Evolutionary conservation across 1,139 yeast species (phyloP).

Genomic region (Yueomyces sp.): DNA sequence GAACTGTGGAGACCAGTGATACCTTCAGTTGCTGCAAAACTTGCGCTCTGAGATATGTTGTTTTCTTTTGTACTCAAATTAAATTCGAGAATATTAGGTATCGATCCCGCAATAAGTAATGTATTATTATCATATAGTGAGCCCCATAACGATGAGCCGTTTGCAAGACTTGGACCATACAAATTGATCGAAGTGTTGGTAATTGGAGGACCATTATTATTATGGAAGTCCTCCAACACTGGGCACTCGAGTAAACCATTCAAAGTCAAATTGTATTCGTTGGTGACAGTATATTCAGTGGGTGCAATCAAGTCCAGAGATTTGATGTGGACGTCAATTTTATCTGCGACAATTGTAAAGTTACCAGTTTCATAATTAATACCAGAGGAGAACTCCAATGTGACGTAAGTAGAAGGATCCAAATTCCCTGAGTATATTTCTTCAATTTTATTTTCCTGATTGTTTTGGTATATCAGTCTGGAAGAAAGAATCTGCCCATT

Average conservation of each 20-base stretch:
- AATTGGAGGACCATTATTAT: no score
- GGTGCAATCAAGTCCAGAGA: constrained; percentile 23
- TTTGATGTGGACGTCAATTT: constrained; percentile 43
- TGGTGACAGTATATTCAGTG: not conserved
- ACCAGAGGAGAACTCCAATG: constrained; percentile 30
- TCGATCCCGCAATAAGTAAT: constrained; percentile 13
- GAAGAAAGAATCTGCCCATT: constrained; percentile 30
- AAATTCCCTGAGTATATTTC: constrained; percentile 60
- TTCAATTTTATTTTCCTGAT: constrained; percentile 71
- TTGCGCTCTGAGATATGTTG: not conserved
- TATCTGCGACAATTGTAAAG: constrained; percentile 57
- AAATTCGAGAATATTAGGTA: constrained; percentile 16
- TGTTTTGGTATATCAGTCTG: constrained; percentile 58
- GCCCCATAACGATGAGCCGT: constrained; percentile 18
- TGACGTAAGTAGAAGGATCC: constrained; percentile 44
- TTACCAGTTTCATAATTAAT: constrained; percentile 21
- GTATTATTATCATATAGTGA: constrained; percentile 14
- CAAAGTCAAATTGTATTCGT: constrained; percentile 25
- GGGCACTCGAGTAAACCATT: constrained; percentile 81
- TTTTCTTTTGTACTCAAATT: constrained; percentile 5
- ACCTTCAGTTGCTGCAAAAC: constrained; percentile 4
- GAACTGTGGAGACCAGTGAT: constrained; percentile 9
- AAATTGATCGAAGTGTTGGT: no score
- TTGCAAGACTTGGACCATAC: constrained; percentile 22
- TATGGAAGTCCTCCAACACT: constrained; percentile 21